Evolutionary conservation across 306 rosid species (phyloP).

Genomic region (Sicyos edulis): DNA sequence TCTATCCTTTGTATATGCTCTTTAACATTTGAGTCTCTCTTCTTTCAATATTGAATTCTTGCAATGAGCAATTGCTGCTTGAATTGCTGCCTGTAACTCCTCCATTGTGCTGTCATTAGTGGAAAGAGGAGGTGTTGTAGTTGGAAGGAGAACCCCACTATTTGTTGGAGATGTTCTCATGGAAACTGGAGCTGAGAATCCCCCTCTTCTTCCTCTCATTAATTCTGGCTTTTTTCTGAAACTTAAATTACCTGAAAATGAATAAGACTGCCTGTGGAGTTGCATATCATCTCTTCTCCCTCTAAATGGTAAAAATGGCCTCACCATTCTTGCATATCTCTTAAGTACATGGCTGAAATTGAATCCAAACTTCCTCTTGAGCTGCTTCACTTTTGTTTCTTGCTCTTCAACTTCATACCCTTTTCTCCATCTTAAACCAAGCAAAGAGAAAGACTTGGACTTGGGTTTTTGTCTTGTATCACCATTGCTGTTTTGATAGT

Average conservation of each 20-base stretch:
- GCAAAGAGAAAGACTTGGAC: conserved; percentile 57
- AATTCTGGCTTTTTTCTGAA: conserved; percentile 34
- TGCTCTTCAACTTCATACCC: conserved; percentile 36
- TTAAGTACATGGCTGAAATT: conserved; percentile 42
- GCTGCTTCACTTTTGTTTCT: conserved; percentile 37
- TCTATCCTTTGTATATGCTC: conserved; percentile 1
- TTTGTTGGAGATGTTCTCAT: conserved; percentile 83
- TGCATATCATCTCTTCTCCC: conserved; percentile 41
- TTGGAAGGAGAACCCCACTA: conserved; percentile 42
- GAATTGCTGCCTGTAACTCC: conserved; percentile 95
- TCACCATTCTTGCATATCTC: conserved; percentile 47
- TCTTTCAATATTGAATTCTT: conserved; percentile 73
- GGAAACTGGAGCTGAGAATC: conserved; percentile 81
- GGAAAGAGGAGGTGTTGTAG: conserved; percentile 26
- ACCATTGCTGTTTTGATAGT: conserved; percentile 17
- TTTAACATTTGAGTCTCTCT: conserved; percentile 42
- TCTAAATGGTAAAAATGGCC: conserved; percentile 34
- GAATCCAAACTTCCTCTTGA: conserved; percentile 39
- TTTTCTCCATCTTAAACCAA: conserved; percentile 41
- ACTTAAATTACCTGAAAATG: conserved; percentile 69
- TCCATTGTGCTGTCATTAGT: conserved; percentile 81
- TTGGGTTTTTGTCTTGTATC: conserved; percentile 39
- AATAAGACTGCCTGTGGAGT: conserved; percentile 36
- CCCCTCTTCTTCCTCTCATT: conserved; percentile 55
- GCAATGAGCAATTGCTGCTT: conserved; percentile 98